A percentile compares a stretch with the other conserved stretches of the same genome.
phyloP scores from a whole-genome alignment of 176 grass and related monocot genomes.

The Musa beccarii region DNA sequence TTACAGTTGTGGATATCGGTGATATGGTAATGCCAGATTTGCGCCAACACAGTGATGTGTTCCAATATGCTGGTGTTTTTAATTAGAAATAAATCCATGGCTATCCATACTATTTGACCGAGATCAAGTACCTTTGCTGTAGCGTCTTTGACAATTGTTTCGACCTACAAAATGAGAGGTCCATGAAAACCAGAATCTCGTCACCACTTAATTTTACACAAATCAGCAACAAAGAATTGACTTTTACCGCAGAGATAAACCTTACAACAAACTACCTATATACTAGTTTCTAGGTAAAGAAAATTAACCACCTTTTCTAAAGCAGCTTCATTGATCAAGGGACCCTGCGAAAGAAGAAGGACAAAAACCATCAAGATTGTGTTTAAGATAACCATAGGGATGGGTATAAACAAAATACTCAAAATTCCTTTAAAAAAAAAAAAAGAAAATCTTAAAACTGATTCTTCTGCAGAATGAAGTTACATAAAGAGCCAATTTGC shows the following conservation, averaged over 20 bases:
- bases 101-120: constrained; percentile 3
- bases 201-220: not conserved
- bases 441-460: not conserved
- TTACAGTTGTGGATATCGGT: not conserved
- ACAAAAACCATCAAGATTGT: constrained; percentile 13
- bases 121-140: constrained; percentile 67
- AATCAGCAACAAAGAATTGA: not conserved
- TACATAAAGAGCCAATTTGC: not conserved
- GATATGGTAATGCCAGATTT: not conserved
- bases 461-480: not conserved
- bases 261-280: constrained; percentile 16
- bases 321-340: constrained; percentile 90
- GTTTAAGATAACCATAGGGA: constrained; percentile 14
- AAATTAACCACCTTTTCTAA: constrained; percentile 53
- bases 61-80: not conserved
- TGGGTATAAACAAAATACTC: not conserved
- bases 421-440: not conserved
- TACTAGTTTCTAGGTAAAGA: not conserved
- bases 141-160: constrained; percentile 70
- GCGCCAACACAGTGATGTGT: not conserved
- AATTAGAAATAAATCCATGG: not conserved
- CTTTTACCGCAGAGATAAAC: not conserved
- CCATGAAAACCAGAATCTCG: constrained; percentile 10
- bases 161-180: constrained; percentile 55
- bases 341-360: constrained; percentile 49